Conservation (phyloP, 116 monocot genomes). For the Posidonia oceanica region DNA sequence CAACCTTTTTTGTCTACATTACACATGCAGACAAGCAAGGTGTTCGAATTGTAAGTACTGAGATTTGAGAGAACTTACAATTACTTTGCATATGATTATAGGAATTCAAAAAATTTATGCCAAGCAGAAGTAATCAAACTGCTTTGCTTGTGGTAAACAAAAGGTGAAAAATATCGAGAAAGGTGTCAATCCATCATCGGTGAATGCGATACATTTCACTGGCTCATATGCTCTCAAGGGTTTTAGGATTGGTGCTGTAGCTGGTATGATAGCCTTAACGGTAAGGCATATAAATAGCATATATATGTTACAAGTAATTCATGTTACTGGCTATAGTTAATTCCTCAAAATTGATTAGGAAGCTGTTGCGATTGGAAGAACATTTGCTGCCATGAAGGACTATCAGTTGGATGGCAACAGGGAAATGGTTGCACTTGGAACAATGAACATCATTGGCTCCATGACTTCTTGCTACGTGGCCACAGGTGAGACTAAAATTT, state of each 20-base stretch:
- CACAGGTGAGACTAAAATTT: conserved; percentile 36
- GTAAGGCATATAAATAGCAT: conserved; percentile 14
- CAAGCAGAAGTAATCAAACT: not conserved
- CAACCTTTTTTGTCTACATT: too few species aligned
- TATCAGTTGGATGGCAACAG: conserved; percentile 91
- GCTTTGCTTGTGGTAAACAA: not conserved
- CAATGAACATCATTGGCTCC: conserved; percentile 84
- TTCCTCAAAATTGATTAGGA: conserved; percentile 28
- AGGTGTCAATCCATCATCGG: conserved; percentile 67
- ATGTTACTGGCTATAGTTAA: not conserved
- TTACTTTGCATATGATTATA: not conserved
- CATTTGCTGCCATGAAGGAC: conserved; percentile 86
- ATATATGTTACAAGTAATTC: not conserved
- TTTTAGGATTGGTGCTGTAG: conserved; percentile 54
- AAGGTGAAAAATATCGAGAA: conserved; percentile 62
- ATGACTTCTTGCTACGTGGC: conserved; percentile 87
- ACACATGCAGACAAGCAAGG: too few species aligned
- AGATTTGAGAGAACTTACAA: not conserved
- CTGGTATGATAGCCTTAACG: conserved; percentile 67
- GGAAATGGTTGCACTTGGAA: conserved; percentile 86
- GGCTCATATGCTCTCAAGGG: conserved; percentile 43
- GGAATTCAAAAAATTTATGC: not conserved
- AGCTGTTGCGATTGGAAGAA: conserved; percentile 83
- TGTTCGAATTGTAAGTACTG: too few species aligned
- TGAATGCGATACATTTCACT: conserved; percentile 46